Evolutionary conservation across 31 red algal genomes (phyloP).

Genomic region (Odonthalia washingtoniensis): DNA sequence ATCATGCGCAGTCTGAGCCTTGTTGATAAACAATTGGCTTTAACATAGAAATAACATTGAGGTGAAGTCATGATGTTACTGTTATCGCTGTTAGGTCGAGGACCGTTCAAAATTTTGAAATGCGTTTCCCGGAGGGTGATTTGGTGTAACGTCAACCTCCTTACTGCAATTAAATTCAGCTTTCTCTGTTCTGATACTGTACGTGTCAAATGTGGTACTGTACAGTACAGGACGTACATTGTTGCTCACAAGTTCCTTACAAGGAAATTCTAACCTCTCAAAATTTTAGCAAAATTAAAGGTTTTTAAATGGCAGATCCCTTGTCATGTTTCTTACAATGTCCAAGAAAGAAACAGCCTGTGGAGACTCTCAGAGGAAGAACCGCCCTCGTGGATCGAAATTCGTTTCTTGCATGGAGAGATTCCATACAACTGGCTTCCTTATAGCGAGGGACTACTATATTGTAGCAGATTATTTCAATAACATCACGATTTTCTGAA

Average conservation of each 20-base stretch:
- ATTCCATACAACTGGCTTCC: not conserved
- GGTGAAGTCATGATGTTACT: not conserved
- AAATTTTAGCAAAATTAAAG: not conserved
- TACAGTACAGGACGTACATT: not conserved
- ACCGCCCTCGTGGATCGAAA: not conserved
- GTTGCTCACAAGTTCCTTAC: not conserved
- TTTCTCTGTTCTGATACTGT: not conserved
- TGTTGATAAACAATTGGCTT: not conserved
- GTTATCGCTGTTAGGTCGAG: not conserved
- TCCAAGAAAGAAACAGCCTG: not conserved
- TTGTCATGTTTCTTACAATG: not conserved
- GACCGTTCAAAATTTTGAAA: not conserved
- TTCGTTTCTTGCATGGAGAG: not conserved
- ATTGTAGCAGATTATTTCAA: no score
- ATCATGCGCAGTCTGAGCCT: not conserved
- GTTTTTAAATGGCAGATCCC: not conserved
- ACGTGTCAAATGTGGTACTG: not conserved
- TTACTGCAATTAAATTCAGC: not conserved
- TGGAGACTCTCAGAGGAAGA: not conserved
- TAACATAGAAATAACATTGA: not conserved
- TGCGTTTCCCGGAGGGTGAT: not conserved
- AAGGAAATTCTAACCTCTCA: not conserved
- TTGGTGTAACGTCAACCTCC: not conserved
- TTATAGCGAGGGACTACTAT: not conserved
- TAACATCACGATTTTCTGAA: no score